Evolutionary conservation across 495 filamentous ascomycete genomes (phyloP).

Genomic region (Aspergillus conjunctus): DNA sequence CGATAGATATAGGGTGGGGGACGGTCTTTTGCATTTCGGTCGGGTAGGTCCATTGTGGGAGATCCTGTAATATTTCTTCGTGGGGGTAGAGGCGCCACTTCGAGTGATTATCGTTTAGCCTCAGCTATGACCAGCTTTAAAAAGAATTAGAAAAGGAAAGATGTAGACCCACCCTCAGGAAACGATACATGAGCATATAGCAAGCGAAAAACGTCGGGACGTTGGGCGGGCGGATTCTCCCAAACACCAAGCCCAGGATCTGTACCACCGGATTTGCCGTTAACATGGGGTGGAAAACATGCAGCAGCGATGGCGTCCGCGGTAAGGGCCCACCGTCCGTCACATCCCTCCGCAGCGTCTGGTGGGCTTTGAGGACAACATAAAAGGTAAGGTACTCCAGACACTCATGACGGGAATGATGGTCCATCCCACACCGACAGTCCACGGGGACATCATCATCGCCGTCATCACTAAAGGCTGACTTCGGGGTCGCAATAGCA

Average conservation of each 20-base stretch:
- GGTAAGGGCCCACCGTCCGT: background rate
- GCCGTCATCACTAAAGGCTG: background rate
- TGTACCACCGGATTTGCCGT: background rate
- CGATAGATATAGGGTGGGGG: background rate
- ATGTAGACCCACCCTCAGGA: background rate
- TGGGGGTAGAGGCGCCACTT: background rate
- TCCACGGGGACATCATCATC: background rate
- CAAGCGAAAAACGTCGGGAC: background rate
- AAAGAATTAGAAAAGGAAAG: background rate
- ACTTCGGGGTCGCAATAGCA: no score
- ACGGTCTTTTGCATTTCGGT: background rate
- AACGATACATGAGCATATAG: background rate
- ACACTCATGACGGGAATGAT: background rate
- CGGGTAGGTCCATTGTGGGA: background rate
- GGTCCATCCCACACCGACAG: background rate
- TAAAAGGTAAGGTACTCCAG: background rate
- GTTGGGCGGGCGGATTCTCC: background rate
- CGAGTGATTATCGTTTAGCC: background rate
- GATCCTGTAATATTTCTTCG: background rate
- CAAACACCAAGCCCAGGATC: background rate
- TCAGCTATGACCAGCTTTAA: background rate
- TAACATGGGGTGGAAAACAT: background rate
- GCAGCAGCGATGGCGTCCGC: background rate
- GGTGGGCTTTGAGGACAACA: background rate
- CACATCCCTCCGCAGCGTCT: background rate